Base-by-base conservation (phyloP, 2,329 filamentous ascomycete genomes). In the Cladosporium sp. region DNA sequence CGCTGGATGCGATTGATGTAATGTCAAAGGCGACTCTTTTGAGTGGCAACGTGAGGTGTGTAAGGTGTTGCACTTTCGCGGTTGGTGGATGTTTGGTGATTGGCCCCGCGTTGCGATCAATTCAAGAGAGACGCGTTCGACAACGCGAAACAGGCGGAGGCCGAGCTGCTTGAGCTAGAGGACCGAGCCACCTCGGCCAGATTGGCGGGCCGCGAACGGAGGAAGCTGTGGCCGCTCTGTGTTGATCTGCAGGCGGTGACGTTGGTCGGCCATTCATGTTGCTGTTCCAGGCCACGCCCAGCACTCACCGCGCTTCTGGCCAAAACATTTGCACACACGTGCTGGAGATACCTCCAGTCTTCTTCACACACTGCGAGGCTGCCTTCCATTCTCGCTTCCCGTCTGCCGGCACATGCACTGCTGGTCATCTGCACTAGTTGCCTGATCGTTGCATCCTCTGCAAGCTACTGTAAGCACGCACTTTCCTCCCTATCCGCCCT, bases 71-170 rank as follows among this genome's bases (percentile, higher is more conserved):
- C 41, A 21, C n/a, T 47, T 21, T 47, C n/a, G 41, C 21, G 41
- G 41, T 47, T 24, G 41, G 41, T 52, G 34, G 54, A 14, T 58
- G 55, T 24, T 58, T 41, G 26, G 24, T 26, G 38, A 49, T 60
- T 51, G 41, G 44, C 59, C 59, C 59, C 59, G 59, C 59, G 59
- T 62, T 62, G 59, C 59, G 59, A 62, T 55, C 52, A 34, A n/a
- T 47, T 55, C 55, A 38, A 57, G 55, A 32, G 24, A 18, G 59
- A 62, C 59, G 59, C 59, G 59, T 62, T 30, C 24, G 21, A 24
- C 21, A 8, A 59, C 58, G 58, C 58, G 41, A 26, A 41, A 21
- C n/a, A 60, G 32, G 24, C 58, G 51, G 58, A 59, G 30, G 8
- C 30, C 30, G 30, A 32, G 30, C 24, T 24, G 24, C 24, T 24